Base-by-base conservation (phyloP, 805 yeast genomes). In the Cyberlindnera mrakii region DNA sequence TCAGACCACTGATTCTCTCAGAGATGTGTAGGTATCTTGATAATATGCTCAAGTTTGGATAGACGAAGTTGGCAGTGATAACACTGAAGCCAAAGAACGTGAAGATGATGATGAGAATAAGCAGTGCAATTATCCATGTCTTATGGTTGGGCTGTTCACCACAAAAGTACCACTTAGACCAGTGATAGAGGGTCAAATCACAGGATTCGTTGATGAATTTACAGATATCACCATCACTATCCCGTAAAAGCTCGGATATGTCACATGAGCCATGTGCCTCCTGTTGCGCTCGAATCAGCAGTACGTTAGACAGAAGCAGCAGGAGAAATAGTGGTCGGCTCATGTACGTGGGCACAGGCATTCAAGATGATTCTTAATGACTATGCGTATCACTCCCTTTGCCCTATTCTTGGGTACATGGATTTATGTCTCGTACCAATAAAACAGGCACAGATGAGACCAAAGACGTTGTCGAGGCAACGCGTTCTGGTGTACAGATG, bases 1-100 rank as follows among this genome's bases (percentile, higher is more conserved):
- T 90, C 50, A 91, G 72, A 0, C 98, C 98, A 11, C 93, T 80
- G 16, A 90, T 64, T 45, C 85, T 78, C 46, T 87, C 93, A 15
- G 90, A 77, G 40, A 91, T 63, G 8, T 77, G 72, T 9, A 88
- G 62, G 14, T 73, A 59, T 13, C 68, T 67, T 0, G 96, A 80
- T 14, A 90, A 71, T 16, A 78, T 70, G 37, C 80, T 74, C 25
- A 90, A 62, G 49, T 86, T 88, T 1, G 96, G 95, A 34, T 95
- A 82, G 37, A 91, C 63, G 55, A 73, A 86, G 58, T 85, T 89
- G 3, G 91, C 82, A 0, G 97, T 95, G 2, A 93, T 76, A 9
- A 82, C 60, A 0, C 96, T 96, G 43, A 91, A 69, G 0, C 78
- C 27, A 10, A 45, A 15, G 39, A 50, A 50, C 33, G 14, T 65